A percentile compares a stretch with the other conserved stretches of the same genome.
Conservation (phyloP, 495 filamentous ascomycete species). For the Talaromyces stipitatus region DNA sequence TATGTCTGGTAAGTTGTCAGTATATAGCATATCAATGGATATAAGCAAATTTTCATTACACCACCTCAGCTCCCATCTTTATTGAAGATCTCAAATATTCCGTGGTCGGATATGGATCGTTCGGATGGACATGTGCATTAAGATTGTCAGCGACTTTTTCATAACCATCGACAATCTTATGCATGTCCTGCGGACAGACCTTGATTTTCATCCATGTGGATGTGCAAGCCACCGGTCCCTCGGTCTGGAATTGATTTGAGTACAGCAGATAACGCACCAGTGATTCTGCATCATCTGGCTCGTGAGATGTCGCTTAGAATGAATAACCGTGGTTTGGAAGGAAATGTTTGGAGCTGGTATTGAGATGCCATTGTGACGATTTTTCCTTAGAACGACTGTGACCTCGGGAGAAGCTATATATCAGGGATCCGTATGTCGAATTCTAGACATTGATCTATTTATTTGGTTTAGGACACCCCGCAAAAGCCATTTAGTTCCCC, state of each 20-base stretch:
- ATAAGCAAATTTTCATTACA: no score
- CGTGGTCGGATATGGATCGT: conserved; percentile 24
- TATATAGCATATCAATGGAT: no score
- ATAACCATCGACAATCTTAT: conserved; percentile 33
- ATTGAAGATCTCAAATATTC: conserved; percentile 21
- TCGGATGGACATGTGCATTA: conserved; percentile 28
- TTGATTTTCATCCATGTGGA: conserved; percentile 31
- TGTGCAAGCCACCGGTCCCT: conserved; percentile 31
- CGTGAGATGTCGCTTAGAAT: conserved; percentile 39
- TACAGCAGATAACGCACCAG: conserved; percentile 35
- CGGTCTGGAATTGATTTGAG: conserved; percentile 33
- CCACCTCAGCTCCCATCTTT: no score
- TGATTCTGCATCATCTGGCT: conserved; percentile 37
- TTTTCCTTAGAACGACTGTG: no score
- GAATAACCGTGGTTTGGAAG: conserved; percentile 31
- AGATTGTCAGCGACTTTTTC: conserved; percentile 30
- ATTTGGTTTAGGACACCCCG: no score
- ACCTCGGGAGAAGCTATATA: no score
- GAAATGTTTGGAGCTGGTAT: no score
- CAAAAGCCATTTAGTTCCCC: no score
- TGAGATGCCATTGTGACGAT: no score
- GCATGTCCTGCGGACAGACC: conserved; percentile 28
- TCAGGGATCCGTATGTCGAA: no score
- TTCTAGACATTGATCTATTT: no score
- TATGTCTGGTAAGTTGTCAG: no score